A percentile compares a stretch with the other conserved stretches of the same genome.
phyloP scores from a whole-genome alignment of 495 filamentous ascomycete genomes.

The Cudoniella acicularis region DNA sequence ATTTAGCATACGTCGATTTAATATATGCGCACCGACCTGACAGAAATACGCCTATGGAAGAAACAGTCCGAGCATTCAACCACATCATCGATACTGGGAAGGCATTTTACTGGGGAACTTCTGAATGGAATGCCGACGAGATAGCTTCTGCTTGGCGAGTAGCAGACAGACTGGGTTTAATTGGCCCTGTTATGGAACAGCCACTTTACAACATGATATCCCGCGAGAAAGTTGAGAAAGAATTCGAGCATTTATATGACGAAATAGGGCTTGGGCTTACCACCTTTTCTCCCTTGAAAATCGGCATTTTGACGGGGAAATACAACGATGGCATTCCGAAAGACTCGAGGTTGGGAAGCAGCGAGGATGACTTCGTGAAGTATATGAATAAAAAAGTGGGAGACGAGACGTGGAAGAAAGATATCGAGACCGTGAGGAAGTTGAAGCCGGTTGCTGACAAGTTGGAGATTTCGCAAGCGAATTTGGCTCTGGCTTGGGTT shows the following conservation, averaged over 20 bases:
- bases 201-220: constrained; percentile 77
- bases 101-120: constrained; percentile 89
- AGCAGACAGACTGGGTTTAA: constrained; percentile 70
- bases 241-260: constrained; percentile 65
- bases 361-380: constrained; percentile 42
- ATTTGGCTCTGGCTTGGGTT: constrained; percentile 75
- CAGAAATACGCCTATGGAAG: constrained; percentile 78
- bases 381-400: constrained; percentile 41
- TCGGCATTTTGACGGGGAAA: constrained; percentile 76
- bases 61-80: constrained; percentile 82
- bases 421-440: constrained; percentile 41
- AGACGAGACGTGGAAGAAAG: constrained; percentile 41
- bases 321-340: constrained; percentile 67
- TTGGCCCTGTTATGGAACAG: constrained; percentile 82
- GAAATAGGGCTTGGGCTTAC: constrained; percentile 68
- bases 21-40: constrained; percentile 86
- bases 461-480: constrained; percentile 59
- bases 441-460: constrained; percentile 63
- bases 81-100: constrained; percentile 72
- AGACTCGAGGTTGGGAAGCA: constrained; percentile 48
- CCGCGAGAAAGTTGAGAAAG: constrained; percentile 70
- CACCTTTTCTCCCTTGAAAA: constrained; percentile 66
- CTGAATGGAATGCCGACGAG: constrained; percentile 80
- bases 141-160: constrained; percentile 72
- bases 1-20: constrained; percentile 73